These are phyloP conservation scores for Chenopodium suecicum DNA, from an alignment of 148 eudicot species.

Conservation along the genomic window DNA sequence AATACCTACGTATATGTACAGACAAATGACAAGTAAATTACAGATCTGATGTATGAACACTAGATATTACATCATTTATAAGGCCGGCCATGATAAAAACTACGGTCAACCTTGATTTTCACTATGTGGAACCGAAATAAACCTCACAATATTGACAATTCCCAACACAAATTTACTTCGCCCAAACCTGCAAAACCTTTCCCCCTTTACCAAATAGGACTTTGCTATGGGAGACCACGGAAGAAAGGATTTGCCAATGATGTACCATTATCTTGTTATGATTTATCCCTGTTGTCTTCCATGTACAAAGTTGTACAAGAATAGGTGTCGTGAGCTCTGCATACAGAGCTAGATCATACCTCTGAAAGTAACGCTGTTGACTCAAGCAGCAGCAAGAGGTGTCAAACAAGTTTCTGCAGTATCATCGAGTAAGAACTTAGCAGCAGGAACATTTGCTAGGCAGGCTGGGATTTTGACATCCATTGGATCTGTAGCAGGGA, in stretches of 20 bases:
- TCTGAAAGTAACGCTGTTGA: background rate
- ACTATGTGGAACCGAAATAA: constrained; percentile 7
- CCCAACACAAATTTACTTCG: background rate
- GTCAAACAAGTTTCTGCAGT: constrained; percentile 12
- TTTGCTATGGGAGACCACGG: background rate
- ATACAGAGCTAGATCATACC: background rate
- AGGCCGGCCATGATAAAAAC: constrained; percentile 29
- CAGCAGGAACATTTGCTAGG: constrained; percentile 65
- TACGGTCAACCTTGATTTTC: constrained; percentile 30
- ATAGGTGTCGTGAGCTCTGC: background rate
- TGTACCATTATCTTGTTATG: background rate
- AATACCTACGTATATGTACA: constrained; percentile 9
- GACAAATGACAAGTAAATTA: constrained; percentile 23
- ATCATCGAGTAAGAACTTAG: constrained; percentile 55
- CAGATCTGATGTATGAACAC: constrained; percentile 19
- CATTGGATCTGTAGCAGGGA: constrained; percentile 75
- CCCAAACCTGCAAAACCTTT: background rate
- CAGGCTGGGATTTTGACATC: constrained; percentile 60
- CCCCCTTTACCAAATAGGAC: background rate
- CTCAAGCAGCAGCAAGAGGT: background rate
- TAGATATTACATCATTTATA: constrained; percentile 16
- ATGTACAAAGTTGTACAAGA: constrained; percentile 15
- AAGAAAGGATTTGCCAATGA: constrained; percentile 2
- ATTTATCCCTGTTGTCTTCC: background rate
- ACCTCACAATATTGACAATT: background rate